These are phyloP conservation scores for Monilinia aucupariae DNA, from an alignment of 2,329 filamentous ascomycete genomes.

Conservation along the genomic window DNA sequence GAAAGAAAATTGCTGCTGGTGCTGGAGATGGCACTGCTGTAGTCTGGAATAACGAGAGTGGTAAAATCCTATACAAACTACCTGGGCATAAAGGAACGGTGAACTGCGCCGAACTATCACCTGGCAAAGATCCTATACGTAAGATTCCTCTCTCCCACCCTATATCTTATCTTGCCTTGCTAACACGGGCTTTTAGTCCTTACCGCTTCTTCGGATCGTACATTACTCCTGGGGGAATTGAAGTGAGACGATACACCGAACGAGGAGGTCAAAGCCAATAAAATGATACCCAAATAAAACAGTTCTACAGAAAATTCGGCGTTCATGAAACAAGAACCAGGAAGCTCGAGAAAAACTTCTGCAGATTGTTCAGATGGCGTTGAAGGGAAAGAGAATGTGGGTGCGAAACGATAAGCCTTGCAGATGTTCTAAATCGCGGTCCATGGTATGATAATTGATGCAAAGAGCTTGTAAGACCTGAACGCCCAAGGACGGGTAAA, in stretches of 20 bases:
- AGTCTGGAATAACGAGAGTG: slow-evolving; percentile 84
- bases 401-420: slow-evolving; percentile 4
- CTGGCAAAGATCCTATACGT: slow-evolving; percentile 80
- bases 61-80: slow-evolving; percentile 88
- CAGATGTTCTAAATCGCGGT: slow-evolving; percentile 7
- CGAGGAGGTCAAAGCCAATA: slow-evolving; percentile 4
- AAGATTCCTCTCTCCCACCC: slow-evolving; percentile 42
- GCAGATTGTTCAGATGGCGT: neutral
- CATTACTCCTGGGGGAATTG: slow-evolving; percentile 76
- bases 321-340: neutral
- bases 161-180: neutral
- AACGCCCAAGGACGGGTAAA: neutral
- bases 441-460: slow-evolving; percentile 1
- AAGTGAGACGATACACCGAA: slow-evolving; percentile 43
- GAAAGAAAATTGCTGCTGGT: slow-evolving; percentile 81
- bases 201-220: slow-evolving; percentile 85
- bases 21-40: slow-evolving; percentile 87
- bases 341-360: slow-evolving; percentile 1
- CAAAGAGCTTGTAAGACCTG: neutral
- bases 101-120: slow-evolving; percentile 89
- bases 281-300: slow-evolving; percentile 12
- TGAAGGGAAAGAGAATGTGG: neutral
- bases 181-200: slow-evolving; percentile 54
- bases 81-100: slow-evolving; percentile 93
- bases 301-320: neutral